Evolutionary conservation across 371 early-diverging fungal species (phyloP), one percentile per base, ranked within the genome.

Genomic region (Mucor circinelloides): DNA sequence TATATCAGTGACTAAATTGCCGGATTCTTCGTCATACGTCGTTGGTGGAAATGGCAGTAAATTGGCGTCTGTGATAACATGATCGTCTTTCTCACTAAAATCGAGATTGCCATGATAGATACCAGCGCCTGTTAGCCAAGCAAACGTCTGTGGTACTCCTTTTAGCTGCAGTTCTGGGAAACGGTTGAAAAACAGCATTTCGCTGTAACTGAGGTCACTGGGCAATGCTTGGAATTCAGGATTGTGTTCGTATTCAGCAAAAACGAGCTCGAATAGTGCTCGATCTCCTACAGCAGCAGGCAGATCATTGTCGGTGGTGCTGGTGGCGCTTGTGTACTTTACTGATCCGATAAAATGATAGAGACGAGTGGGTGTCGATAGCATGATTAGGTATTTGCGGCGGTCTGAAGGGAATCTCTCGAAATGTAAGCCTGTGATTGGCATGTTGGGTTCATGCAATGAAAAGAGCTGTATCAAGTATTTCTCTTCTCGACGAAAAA

Each of bases 51-150:
- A 79, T 2, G 95, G 71, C 48, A 91, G 89, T 2, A 94, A 90
- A 64, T 89, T 89, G 56, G 91, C 90, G 21, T 94, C 87, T 5
- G 95, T 89, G 62, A 91, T 90, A 63, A 94, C 95, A 5, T 93
- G 91, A 15, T 83, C 66, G 50, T 85, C 82, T 69, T 93, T 91
- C 1, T 89, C 87, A 0, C 92, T 91, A 80, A 91, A 93, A 2
- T 88, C 87, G 6, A 97, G 80, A 36, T 88, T 84, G 40, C 96
- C 95, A 69, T 89, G 90, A 69, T 92, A 96, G 7, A 97, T 87
- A 56, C 97, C 97, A 23, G 94, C 88, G 77, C 91, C 90, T 10
- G 91, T 92, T 58, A 92, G 58, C 94, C 94, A 94, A 15, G 90
- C 89, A 83, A 93, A 93, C 9, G 82, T 77, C 70, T 91, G 85